Evolutionary conservation across 2,329 filamentous ascomycete genomes (phyloP), one percentile per base, ranked within the genome.

Genomic region (Colletotrichum zoysiae): DNA sequence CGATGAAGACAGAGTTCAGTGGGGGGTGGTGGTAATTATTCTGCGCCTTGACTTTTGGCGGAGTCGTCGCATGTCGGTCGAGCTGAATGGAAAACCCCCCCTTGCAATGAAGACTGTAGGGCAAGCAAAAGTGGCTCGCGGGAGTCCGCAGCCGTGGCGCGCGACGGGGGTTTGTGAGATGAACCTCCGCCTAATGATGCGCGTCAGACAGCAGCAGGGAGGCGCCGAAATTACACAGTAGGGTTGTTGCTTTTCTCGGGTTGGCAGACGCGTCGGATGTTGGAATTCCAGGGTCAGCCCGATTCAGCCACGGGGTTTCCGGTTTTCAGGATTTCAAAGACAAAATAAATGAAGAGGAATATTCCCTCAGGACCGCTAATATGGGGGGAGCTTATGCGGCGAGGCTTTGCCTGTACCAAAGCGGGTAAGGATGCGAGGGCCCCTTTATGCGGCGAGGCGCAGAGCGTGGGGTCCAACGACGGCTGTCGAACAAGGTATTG

Each of bases 361-460:
- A 33, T 20, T 55, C 35, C 38, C 33, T 44, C 44, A 63, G 65
- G 69, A 46, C 53, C 65, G n/a, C 30, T n/a, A 46, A 18, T 14
- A 70, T 68, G 59, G 70, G 69, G 69, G 46, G 63, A 26, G 48
- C 65, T 70, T 59, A 72, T 72, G 70, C 65, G 18, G 46, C 20
- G 60, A 70, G 65, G 65, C 65, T 59, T 69, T 65, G 65, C 59
- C 55, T 48, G 65, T 65, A 65, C 65, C 65, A 69, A 44, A 65
- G 48, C 48, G 40, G 38, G 65, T 60, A 69, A 60, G 70, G 70
- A 65, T 72, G 53, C 46, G 14, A 40, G 18, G 50, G 51, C 69
- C 68, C 65, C 70, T 72, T 72, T 72, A 72, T 72, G 65, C 70
- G 40, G 50, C 50, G 70, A 65, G 70, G 65, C 70, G 69, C 65